These are phyloP conservation scores for Coemansia sp. DNA, from an alignment of 192 early-diverging fungal species.

Conservation along the genomic window DNA sequence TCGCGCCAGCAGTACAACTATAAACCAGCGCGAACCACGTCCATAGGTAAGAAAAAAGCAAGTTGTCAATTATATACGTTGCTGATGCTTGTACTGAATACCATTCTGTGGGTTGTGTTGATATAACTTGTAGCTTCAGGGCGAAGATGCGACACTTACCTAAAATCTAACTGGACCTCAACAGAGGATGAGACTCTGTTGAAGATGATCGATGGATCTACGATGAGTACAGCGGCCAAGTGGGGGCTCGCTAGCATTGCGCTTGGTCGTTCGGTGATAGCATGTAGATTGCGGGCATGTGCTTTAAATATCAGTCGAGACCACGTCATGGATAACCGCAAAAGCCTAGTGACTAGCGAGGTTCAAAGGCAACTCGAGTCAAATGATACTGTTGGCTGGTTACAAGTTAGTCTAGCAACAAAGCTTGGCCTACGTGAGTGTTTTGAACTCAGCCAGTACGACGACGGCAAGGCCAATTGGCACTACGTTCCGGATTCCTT, in stretches of 20 bases:
- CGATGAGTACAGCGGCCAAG: background rate
- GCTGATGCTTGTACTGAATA: background rate
- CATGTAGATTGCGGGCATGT: too few species aligned
- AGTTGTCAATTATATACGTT: background rate
- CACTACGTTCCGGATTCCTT: slow-evolving; percentile 8
- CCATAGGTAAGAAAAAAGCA: background rate
- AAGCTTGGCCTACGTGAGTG: slow-evolving; percentile 2
- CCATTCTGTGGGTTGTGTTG: background rate
- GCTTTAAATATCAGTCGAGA: too few species aligned
- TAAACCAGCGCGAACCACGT: background rate
- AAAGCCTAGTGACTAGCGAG: background rate
- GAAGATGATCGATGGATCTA: background rate
- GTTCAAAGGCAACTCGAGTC: background rate
- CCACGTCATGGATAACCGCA: background rate
- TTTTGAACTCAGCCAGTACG: slow-evolving; percentile 8
- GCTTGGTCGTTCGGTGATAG: background rate
- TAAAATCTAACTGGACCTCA: background rate
- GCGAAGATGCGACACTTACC: background rate
- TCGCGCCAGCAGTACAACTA: background rate
- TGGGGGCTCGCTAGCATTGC: background rate
- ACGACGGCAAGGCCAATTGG: slow-evolving; percentile 8
- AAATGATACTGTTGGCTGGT: slow-evolving; percentile 5
- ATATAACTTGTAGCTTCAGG: background rate
- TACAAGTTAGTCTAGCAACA: background rate
- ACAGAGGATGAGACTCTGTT: background rate